Evolutionary conservation across 805 yeast genomes (phyloP), one percentile per base, ranked within the genome.

Genomic region (Clavispora phyllophila): DNA sequence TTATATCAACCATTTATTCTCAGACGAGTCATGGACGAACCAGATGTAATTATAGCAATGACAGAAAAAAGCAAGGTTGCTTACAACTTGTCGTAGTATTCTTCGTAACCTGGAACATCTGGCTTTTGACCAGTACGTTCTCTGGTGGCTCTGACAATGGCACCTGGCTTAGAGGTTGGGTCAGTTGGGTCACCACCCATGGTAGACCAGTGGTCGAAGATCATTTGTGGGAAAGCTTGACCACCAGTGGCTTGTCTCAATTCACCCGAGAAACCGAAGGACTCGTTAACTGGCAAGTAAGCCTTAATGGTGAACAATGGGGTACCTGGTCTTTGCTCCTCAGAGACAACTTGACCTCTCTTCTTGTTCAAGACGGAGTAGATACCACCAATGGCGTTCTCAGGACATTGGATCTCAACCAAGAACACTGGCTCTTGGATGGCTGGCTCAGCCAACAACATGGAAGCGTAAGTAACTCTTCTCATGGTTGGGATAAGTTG

Each of bases 221-320:
- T 95, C 95, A 93, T 82, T 81, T 91, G 98, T 78, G 99, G 99
- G 99, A 91, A 91, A 75, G 99, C 99, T 83, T 91, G 99, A 76
- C 99, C 99, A 87, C 96, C 97, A 68, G 99, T 91, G 70, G 98
- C 96, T 80, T 91, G 97, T 83, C 99, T 88, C 70, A 91, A 85
- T 68, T 90, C 96, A 81, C 95, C 93, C 65, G 96, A 85, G 96
- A 91, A 91, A 86, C 99, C 99, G 85, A 93, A 91, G 47, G 99
- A 91, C 82, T 93, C 99, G 79, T 91, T 93, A 63, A 91, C 97
- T 73, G 99, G 99, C 79, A 91, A 82, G 96, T 89, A 87, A 65
- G 99, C 99, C 88, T 91, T 93, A 75, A 91, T 95, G 65, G 96
- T 89, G 84, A 93, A 93, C 81, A 93, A 82, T 77, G 99, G 98